A percentile compares a stretch with the other conserved stretches of the same genome.
These are phyloP conservation scores for Ceratocystis colombiana DNA, from an alignment of 2,329 filamentous ascomycete genomes.

Conservation along the genomic window DNA sequence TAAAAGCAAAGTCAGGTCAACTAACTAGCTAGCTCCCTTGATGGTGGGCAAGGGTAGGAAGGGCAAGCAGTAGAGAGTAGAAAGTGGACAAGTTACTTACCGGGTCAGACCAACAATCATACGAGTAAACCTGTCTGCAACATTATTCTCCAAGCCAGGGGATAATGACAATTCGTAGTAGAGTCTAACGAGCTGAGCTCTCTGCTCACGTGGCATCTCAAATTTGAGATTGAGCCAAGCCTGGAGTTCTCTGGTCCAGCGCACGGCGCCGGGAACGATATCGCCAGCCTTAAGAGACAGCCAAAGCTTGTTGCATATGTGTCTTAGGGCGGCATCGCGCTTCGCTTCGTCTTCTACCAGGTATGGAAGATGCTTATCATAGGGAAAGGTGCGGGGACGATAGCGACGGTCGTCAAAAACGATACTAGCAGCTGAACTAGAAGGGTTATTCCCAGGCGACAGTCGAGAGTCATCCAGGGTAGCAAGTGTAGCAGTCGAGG, in stretches of 20 bases:
- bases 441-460: background rate
- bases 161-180: constrained; percentile 92
- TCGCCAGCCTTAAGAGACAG: constrained; percentile 85
- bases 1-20: background rate
- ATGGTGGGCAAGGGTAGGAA: background rate
- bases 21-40: background rate
- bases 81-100: constrained; percentile 41
- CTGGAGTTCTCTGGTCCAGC: constrained; percentile 94
- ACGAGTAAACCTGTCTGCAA: constrained; percentile 83
- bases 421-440: constrained; percentile 8
- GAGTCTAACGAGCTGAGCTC: constrained; percentile 73
- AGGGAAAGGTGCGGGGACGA: constrained; percentile 83
- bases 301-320: constrained; percentile 89
- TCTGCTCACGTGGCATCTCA: constrained; percentile 75
- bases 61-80: background rate
- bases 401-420: constrained; percentile 40
- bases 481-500: background rate
- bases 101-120: constrained; percentile 97
- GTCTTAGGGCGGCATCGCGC: constrained; percentile 67
- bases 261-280: constrained; percentile 82
- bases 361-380: constrained; percentile 85
- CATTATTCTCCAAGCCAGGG: constrained; percentile 71
- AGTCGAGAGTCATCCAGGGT: constrained; percentile 7
- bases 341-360: constrained; percentile 68
- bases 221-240: constrained; percentile 97